Evolutionary conservation across 2,329 filamentous ascomycete genomes (phyloP), one percentile per base, ranked within the genome.

Genomic region (Colletotrichum neosansevieriae): DNA sequence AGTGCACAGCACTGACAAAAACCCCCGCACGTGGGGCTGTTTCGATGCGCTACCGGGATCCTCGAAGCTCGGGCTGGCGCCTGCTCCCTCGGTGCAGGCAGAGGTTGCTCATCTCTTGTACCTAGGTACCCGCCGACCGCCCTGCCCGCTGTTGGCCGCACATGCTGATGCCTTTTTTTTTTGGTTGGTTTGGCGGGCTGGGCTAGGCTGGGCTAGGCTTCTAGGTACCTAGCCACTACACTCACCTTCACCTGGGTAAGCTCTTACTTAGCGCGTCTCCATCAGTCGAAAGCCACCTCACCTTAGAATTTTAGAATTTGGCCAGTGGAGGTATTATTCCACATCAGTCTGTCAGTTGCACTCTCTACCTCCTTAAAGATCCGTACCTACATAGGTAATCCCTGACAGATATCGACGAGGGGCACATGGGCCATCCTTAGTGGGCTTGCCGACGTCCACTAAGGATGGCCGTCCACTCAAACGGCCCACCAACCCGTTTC

Each of bases 21-120:
- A 29, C 63, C 67, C 67, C 63, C 63, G 50, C 63, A 61, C 67
- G 63, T 69, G 67, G 67, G 63, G 63, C 63, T 67, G 67, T 62
- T 69, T 67, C 63, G 63, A 69, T 69, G 67, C 63, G 67, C 67
- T 67, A 69, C 67, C 57, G 29, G 67, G 67, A 69, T 62, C 34
- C 63, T 65, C 29, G 29, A 29, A 6, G 29, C 29, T 29, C 29
- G 40, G 62, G 47, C 24, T 21, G 21, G 24, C 24, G 4, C 24
- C 24, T 17, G 13, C 49, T 45, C 24, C 21, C 34, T 62, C 17
- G 47, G 36, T 17, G 29, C 49, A 24, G 24, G 24, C 4, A 1
- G 4, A 24, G 24, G 24, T 5, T 24, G 24, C 24, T 24, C 3
- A 24, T 24, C 4, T 34, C 47, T 49, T 19, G 44, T 56, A 24